Evolutionary conservation across 768 basidiomycete species (phyloP).

Genomic region (Galerina sulciceps): DNA sequence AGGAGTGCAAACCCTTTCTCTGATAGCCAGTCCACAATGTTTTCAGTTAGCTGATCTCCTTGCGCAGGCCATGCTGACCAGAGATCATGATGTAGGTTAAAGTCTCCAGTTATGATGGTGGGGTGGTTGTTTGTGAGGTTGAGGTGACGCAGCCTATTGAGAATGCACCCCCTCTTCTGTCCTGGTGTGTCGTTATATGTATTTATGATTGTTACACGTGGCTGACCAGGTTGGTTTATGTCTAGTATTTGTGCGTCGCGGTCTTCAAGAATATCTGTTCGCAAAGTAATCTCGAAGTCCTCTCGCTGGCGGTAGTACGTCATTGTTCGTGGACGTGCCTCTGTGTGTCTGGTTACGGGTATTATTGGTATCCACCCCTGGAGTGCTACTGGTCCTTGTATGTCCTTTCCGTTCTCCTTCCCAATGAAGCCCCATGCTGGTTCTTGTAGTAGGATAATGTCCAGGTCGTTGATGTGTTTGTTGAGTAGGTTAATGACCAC

Average conservation of each 20-base stretch:
- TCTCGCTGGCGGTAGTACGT: constrained; percentile 15
- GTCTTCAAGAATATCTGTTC: constrained; percentile 24
- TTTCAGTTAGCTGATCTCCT: background rate
- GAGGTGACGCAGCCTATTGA: constrained; percentile 1
- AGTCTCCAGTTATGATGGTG: constrained; percentile 23
- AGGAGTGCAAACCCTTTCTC: constrained; percentile 10
- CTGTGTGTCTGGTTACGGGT: background rate
- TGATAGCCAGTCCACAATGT: constrained; percentile 22
- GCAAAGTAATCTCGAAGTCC: constrained; percentile 25
- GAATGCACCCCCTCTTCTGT: background rate
- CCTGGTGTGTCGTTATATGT: constrained; percentile 26
- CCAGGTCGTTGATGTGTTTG: constrained; percentile 14
- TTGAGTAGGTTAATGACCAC: constrained; percentile 18
- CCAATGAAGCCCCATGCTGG: too few relatives aligned
- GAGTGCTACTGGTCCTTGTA: too few relatives aligned
- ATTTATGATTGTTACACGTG: constrained; percentile 22
- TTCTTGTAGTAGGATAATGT: constrained; percentile 29
- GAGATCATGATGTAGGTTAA: constrained; percentile 24
- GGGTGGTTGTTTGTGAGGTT: constrained; percentile 11
- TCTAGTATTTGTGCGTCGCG: constrained; percentile 27
- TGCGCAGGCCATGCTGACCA: constrained; percentile 11
- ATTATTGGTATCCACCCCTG: too few relatives aligned
- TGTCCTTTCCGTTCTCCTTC: too few relatives aligned
- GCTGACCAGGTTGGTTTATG: constrained; percentile 18
- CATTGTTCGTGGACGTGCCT: constrained; percentile 19